Evolutionary conservation across 371 early-diverging fungal genomes (phyloP).

Genomic region (Sporodiniella umbellata): DNA sequence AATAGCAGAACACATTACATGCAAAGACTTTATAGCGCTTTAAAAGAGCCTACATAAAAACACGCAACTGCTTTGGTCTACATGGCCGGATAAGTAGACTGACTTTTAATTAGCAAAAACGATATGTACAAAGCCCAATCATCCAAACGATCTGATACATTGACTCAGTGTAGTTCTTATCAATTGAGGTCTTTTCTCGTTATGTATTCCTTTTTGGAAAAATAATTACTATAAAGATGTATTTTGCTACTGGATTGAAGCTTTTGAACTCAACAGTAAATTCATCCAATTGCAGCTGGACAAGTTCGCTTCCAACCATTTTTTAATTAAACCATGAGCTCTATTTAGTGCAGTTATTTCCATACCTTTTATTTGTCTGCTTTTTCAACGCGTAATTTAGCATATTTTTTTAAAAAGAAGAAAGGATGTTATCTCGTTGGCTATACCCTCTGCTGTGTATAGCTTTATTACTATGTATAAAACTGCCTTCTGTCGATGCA

Average conservation of each 20-base stretch:
- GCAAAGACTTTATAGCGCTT: too few species aligned
- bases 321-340: neutral
- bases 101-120: too few species aligned
- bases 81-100: too few species aligned
- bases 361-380: neutral
- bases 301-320: conserved; percentile 14
- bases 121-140: too few species aligned
- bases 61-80: too few species aligned
- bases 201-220: too few species aligned
- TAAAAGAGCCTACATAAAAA: too few species aligned
- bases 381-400: neutral
- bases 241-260: neutral
- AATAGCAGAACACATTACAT: too few species aligned
- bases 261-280: conserved; percentile 3
- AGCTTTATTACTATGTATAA: conserved; percentile 14
- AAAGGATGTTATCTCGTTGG: conserved; percentile 25
- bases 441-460: conserved; percentile 17
- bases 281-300: conserved; percentile 21
- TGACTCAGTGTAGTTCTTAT: too few species aligned
- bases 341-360: neutral
- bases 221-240: too few species aligned
- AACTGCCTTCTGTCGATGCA: conserved; percentile 30
- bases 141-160: too few species aligned
- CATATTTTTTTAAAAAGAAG: neutral
- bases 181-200: too few species aligned